Conservation (phyloP, 306 rosid species). For the Prunus mongolica region DNA sequence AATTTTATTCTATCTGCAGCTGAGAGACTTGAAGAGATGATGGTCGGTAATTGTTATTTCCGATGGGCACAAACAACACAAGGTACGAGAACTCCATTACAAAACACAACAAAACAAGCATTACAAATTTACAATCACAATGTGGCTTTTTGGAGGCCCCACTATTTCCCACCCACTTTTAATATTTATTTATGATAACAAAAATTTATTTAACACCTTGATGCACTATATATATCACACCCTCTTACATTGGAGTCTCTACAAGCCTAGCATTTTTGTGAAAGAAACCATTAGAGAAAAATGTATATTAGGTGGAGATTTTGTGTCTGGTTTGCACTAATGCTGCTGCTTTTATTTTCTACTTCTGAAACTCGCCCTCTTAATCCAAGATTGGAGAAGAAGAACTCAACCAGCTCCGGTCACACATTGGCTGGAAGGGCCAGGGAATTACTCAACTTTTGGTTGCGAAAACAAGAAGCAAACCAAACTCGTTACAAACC, state of each 20-base stretch:
- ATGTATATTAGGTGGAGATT: constrained; percentile 4
- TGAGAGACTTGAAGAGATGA: not conserved
- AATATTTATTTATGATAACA: not conserved
- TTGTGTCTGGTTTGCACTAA: not conserved
- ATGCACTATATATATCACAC: constrained; percentile 2
- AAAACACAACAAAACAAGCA: not conserved
- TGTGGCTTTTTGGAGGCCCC: not conserved
- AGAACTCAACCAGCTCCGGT: not conserved
- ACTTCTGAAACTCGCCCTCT: constrained; percentile 15
- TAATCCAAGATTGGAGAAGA: not conserved
- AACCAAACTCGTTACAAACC: not conserved
- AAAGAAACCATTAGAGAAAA: not conserved
- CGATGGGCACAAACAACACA: not conserved
- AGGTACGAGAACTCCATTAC: not conserved
- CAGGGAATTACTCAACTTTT: constrained; percentile 1
- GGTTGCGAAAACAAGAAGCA: not conserved
- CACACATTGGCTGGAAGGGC: constrained; percentile 1
- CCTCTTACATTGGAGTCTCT: not conserved
- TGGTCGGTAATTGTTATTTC: constrained; percentile 18
- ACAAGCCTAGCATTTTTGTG: not conserved
- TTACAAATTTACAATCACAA: not conserved
- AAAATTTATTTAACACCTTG: not conserved
- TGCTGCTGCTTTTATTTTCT: constrained; percentile 18
- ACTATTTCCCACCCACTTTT: not conserved
- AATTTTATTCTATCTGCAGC: not conserved